Evolutionary conservation across 2,329 filamentous ascomycete genomes (phyloP), one percentile per base, ranked within the genome.

Genomic region (Colletotrichum noveboracense): DNA sequence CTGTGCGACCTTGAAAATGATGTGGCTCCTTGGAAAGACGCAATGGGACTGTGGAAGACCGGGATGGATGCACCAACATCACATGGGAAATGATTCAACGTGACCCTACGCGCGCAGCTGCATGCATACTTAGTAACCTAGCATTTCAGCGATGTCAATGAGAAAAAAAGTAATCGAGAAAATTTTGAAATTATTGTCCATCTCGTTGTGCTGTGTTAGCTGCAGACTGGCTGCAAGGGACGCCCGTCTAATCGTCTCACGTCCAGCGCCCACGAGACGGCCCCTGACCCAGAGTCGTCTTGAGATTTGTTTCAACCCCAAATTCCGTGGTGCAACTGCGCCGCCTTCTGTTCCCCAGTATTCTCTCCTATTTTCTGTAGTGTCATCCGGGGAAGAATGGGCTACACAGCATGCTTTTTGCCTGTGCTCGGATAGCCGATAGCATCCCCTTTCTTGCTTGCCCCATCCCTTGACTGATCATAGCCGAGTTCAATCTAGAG

Each of bases 261-360:
- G n/a, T 69, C 55, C 13, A 55, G 24, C 52, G 55, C 36, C 43
- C 36, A 69, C 36, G 16, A 65, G 18, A 66, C 65, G 56, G 56
- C 56, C 30, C 72, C 56, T 62, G 69, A 71, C 60, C 60, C 60
- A 56, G 56, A 56, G 58, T 32, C 30, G 68, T 52, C 43, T 43
- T 68, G 69, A 73, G 73, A 67, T 55, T 12, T 64, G 69, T 68
- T 68, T 73, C 73, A 67, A 67, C 55, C 26, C 61, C 36, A 43
- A 24, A 71, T 71, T 60, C 28, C 26, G 58, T 38, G 26, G 38
- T 48, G 18, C 66, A 58, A 34, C 66, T 56, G 21, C 30, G 36
- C 56, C 65, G 9, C 30, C 13, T n/a, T 56, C 3, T 9, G 7
- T 28, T 32, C 55, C 65, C 24, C 32, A 30, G 14, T 71, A 18